Evolutionary conservation across 1,139 yeast genomes (phyloP).

Genomic region (Saccharomyces hybrid): DNA sequence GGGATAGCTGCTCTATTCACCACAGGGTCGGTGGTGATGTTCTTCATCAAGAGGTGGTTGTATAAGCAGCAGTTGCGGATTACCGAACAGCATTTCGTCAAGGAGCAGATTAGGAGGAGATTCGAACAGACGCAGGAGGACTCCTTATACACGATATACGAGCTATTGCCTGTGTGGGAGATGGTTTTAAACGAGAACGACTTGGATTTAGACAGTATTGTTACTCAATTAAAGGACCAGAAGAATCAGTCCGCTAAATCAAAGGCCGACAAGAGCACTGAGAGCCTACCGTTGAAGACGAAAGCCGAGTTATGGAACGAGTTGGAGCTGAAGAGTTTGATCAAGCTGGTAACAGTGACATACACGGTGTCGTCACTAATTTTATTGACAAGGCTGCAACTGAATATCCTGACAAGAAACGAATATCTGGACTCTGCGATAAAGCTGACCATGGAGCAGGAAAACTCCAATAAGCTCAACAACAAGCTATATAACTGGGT

Average conservation of each 20-base stretch:
- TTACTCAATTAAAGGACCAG: constrained; percentile 22
- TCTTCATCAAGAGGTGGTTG: constrained; percentile 26
- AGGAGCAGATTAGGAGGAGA: constrained; percentile 66
- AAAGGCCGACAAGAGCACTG: constrained; percentile 8
- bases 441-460: constrained; percentile 42
- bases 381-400: constrained; percentile 72
- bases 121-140: constrained; percentile 91
- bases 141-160: constrained; percentile 75
- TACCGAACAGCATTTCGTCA: constrained; percentile 66
- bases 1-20: constrained; percentile 21
- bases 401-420: constrained; percentile 80
- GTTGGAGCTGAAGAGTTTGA: constrained; percentile 64
- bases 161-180: constrained; percentile 70
- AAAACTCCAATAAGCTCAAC: background rate
- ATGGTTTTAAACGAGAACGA: constrained; percentile 26
- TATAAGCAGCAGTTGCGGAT: constrained; percentile 38
- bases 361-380: constrained; percentile 64
- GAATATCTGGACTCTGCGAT: constrained; percentile 77
- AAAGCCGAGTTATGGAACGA: constrained; percentile 83
- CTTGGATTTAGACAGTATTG: constrained; percentile 23
- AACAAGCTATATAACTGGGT: background rate
- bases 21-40: constrained; percentile 24
- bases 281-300: constrained; percentile 25
- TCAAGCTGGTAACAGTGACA: constrained; percentile 64
- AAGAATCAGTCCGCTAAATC: constrained; percentile 18